Base-by-base conservation (phyloP, 805 yeast genomes). In the Suhomyces vadensis region DNA sequence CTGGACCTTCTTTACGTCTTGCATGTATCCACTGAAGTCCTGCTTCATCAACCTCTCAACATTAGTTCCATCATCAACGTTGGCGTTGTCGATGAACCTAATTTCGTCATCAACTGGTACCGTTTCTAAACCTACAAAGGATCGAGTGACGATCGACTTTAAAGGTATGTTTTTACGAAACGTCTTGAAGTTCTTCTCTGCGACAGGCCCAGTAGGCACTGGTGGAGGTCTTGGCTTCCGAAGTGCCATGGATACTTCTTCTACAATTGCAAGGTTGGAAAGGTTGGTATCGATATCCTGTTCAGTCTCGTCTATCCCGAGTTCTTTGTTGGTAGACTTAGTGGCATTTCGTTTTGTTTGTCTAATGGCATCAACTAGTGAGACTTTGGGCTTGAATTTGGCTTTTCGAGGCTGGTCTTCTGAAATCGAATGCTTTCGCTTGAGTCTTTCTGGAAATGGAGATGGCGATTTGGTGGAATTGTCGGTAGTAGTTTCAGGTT, bases 161-260 rank as follows among this genome's bases (percentile, higher is more conserved):
- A 53, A 17, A 4, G 52, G 50, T 10, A 45, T 43, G 33, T 51
- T 50, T 46, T 67, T 67, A 23, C 46, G 52, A 55, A 74, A 74
- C 4, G 47, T 57, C 42, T 74, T 74, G 48, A 65, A 73, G 48
- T 73, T 72, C 46, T 63, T 70, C 56, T 60, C 16, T 51, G 42
- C 66, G 13, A 19, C 11, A 20, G 36, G 24, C 10, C 11, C 38
- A 3, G n/a, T 17, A 19, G 16, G 7, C 29, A 47, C 44, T 19
- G 43, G 35, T 5, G 26, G n/a, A 20, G 49, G 37, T n/a, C n/a
- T n/a, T 13, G 35, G 19, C 13, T 16, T 29, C 31, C 67, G 38
- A 8, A 52, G 22, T 9, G 40, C 38, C 2, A 67, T 46, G 2
- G 60, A 54, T 5, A 51, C 44, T 1, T 54, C 48, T 41, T 67